Evolutionary conservation across 1,139 yeast genomes (phyloP).

Genomic region (Sugiyamaella castrensis): DNA sequence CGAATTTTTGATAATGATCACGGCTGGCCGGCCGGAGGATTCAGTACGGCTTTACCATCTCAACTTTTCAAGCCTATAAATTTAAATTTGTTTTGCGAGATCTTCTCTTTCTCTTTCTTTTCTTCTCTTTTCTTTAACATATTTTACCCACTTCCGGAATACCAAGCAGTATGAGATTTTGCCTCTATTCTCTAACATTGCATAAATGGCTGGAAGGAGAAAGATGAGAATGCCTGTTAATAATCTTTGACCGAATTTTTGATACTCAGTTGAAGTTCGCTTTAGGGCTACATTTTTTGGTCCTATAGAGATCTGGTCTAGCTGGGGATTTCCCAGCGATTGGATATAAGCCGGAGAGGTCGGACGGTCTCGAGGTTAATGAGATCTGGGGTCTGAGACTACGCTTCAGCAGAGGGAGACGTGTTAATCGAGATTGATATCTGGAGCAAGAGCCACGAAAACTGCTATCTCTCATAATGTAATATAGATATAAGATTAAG

Average conservation of each 20-base stretch:
- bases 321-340: too few relatives aligned
- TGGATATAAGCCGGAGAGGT: too few relatives aligned
- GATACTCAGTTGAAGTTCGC: constrained; percentile 28
- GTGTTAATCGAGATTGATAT: too few relatives aligned
- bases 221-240: constrained; percentile 22
- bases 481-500: background rate
- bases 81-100: constrained; percentile 3
- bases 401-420: too few relatives aligned
- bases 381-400: too few relatives aligned
- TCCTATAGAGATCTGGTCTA: too few relatives aligned
- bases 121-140: constrained; percentile 21
- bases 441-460: too few relatives aligned
- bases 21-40: too few relatives aligned
- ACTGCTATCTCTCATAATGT: too few relatives aligned
- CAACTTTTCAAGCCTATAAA: constrained; percentile 5
- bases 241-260: constrained; percentile 22
- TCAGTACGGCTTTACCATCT: constrained; percentile 5
- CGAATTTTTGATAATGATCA: background rate
- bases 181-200: constrained; percentile 26
- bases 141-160: constrained; percentile 28
- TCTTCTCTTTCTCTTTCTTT: constrained; percentile 8
- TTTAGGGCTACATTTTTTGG: constrained; percentile 32
- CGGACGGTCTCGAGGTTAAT: too few relatives aligned
- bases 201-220: constrained; percentile 40
- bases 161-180: constrained; percentile 31